Percentiles rank a stretch among this genome's conserved stretches.
These are phyloP conservation scores for Pholiota conissans DNA, from an alignment of 768 basidiomycete genomes.

Conservation along the genomic window DNA sequence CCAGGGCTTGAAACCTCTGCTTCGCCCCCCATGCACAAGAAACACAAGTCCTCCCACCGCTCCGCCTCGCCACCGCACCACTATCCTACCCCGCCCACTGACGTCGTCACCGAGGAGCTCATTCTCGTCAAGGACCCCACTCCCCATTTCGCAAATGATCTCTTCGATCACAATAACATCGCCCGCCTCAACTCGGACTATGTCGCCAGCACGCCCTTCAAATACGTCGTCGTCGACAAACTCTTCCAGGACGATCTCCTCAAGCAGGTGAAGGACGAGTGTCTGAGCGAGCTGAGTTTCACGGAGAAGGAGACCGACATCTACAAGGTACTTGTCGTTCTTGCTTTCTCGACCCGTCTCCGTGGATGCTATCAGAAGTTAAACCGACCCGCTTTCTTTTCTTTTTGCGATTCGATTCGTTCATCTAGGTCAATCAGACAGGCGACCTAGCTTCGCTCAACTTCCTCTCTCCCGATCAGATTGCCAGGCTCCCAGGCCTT, in stretches of 20 bases:
- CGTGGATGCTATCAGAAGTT: not conserved
- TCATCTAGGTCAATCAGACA: slow-evolving; percentile 97
- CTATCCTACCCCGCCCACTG: slow-evolving; percentile 13
- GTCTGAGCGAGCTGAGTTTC: slow-evolving; percentile 74
- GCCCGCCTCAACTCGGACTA: slow-evolving; percentile 59
- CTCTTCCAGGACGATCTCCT: slow-evolving; percentile 86
- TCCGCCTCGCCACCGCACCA: slow-evolving; percentile 2
- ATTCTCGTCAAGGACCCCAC: slow-evolving; percentile 31
- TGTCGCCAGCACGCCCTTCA: slow-evolving; percentile 65
- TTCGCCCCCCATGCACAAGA: slow-evolving; percentile 23
- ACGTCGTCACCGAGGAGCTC: slow-evolving; percentile 16
- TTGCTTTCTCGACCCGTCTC: not conserved
- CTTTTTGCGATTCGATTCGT: too few species aligned
- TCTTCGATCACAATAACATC: slow-evolving; percentile 61
- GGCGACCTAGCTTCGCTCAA: slow-evolving; percentile 94
- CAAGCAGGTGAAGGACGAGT: slow-evolving; percentile 80
- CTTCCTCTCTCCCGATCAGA: slow-evolving; percentile 76
- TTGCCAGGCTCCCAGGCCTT: slow-evolving; percentile 77
- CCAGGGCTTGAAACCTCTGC: slow-evolving; percentile 35
- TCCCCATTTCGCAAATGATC: slow-evolving; percentile 45
- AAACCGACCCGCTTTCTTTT: not conserved
- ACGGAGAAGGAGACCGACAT: slow-evolving; percentile 98
- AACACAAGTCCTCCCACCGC: slow-evolving; percentile 28
- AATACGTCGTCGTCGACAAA: slow-evolving; percentile 76
- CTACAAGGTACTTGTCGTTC: slow-evolving; percentile 68